Base-by-base conservation (phyloP, 495 filamentous ascomycete genomes). In the Penicillium daleae region DNA sequence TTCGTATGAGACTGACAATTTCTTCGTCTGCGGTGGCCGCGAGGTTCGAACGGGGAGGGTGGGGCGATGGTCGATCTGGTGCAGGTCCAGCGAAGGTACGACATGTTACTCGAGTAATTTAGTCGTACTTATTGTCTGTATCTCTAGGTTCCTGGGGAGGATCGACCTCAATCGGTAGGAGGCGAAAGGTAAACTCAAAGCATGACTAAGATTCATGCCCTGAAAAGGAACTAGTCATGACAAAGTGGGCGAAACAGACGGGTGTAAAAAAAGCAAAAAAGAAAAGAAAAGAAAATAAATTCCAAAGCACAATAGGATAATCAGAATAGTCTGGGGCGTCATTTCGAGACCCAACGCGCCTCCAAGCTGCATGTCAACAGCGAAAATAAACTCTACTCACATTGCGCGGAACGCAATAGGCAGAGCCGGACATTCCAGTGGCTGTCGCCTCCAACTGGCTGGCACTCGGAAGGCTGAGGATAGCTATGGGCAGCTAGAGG, bases 351-450 rank as follows among this genome's bases (percentile, higher is more conserved):
- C 52, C 52, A 39, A 56, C 33, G 32, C 31, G 6, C n/a, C 52
- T 9, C 21, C 12, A 31, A 26, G 46, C 52, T 63, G 65, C 65
- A 67, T 60, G 65, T 63, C 60, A 67, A 60, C 33, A 21, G 27
- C 39, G 12, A 29, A 29, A 62, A 65, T 68, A 65, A 62, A 67
- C 66, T 68, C 62, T 65, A 63, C 60, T 68, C 66, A 68, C 66
- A 68, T 68, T 65, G 62, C 60, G 35, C 66, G 66, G 66, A 55
- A 65, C 33, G 60, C 52, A 63, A 39, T 33, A 65, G 66, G 54
- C 52, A 56, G 59, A 65, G 66, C 66, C 66, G 66, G 44, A 42
- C 66, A 68, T 68, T 65, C 66, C 62, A 61, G 49, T 19, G 35
- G 15, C 33, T 26, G 21, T 17, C n/a, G n/a, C 6, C 12, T 26